Evolutionary conservation across 768 basidiomycete species (phyloP).

Genomic region (Trametes coccinea): DNA sequence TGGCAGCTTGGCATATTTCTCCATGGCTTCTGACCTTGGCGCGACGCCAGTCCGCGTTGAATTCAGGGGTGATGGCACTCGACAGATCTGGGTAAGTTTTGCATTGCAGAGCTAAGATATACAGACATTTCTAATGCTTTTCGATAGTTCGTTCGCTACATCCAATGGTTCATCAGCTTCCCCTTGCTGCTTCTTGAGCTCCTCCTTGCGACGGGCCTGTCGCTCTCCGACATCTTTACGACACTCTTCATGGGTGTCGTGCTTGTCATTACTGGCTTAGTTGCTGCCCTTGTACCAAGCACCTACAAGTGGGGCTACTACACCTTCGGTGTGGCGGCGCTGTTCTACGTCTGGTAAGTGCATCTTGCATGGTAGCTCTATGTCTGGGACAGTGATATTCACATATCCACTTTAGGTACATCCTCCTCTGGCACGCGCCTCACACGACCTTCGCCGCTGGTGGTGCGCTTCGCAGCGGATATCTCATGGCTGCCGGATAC

Average conservation of each 20-base stretch:
- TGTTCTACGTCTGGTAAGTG: constrained; percentile 41
- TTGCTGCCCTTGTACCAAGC: constrained; percentile 49
- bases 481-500: constrained; percentile 40
- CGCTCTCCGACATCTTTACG: constrained; percentile 47
- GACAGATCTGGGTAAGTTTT: constrained; percentile 46
- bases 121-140: not conserved
- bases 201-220: constrained; percentile 46
- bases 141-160: constrained; percentile 48
- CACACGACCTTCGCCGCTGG: constrained; percentile 31
- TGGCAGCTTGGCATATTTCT: constrained; percentile 47
- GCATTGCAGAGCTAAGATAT: not conserved
- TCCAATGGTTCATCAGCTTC: constrained; percentile 56
- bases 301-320: constrained; percentile 56
- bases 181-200: constrained; percentile 49
- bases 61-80: constrained; percentile 41
- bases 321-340: constrained; percentile 45
- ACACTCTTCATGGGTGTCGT: constrained; percentile 47
- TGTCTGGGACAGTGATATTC: no score
- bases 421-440: constrained; percentile 32
- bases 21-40: constrained; percentile 59
- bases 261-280: constrained; percentile 44
- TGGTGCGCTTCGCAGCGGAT: constrained; percentile 29
- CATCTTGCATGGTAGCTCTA: not conserved
- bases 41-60: constrained; percentile 46
- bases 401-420: constrained; percentile 27